Base-by-base conservation (phyloP, 2,329 filamentous ascomycete genomes). In the Fusarium sp. region DNA sequence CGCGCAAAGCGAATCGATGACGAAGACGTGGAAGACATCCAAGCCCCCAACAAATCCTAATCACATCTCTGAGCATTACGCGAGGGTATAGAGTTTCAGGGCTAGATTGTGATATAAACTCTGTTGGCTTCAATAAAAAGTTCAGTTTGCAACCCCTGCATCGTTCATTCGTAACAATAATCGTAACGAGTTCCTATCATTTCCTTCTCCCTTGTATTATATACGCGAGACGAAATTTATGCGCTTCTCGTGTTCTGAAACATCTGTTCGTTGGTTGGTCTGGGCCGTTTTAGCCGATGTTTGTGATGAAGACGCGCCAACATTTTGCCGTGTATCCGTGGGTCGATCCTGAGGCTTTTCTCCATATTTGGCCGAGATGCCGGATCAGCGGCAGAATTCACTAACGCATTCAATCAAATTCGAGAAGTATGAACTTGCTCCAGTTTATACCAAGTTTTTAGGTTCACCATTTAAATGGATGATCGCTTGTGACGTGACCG, bases 1-100 rank as follows among this genome's bases (percentile, higher is more conserved):
- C 47, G 58, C 7, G 61, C 63, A 3, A 72, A 70, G n/a, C 44
- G 44, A 14, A 39, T 72, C 26, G 68, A 74, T 14, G 72, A 72
- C 17, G 72, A 74, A 6, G 69, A 59, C 7, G 68, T 70, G 8
- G 67, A 70, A 35, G 66, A 70, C 20, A 31, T 49, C 2, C 60
- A 49, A 13, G n/a, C 35, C 22, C 13, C 31, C 6, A 33, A 24
- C 35, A 68, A 68, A 12, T 48, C 55, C 7, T 68, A 41, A 55
- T 41, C 35, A 55, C 15, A 31, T 55, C 11, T 31, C 26, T 55
- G 15, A n/a, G 0, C 1, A 26, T 18, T 41, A 55, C 35, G 36
- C 35, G 26, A 55, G 35, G 4, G 20, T 7, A 41, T 28, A 41
- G 51, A 26, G 49, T 26, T 55, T 28, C 2, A n/a, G 11, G 11